phyloP scores from a whole-genome alignment of 345 rosid genomes.

The Leavenworthia alabamica region DNA sequence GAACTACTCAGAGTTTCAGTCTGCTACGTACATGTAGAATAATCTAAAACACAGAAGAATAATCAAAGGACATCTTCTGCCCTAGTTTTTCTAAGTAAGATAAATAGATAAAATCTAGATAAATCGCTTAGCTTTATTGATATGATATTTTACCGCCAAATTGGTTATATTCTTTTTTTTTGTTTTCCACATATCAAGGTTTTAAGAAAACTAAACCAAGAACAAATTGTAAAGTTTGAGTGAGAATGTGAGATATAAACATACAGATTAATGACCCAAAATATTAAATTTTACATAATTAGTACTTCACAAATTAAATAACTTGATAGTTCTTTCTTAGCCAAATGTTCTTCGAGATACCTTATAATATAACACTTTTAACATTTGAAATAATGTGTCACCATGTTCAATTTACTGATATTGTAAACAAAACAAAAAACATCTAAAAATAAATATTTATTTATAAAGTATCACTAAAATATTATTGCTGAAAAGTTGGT shows the following conservation, averaged over 20 bases:
- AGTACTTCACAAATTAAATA: not conserved
- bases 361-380: no score
- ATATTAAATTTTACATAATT: not conserved
- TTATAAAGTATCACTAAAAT: not conserved
- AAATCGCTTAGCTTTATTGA: constrained; percentile 34
- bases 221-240: not conserved
- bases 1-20: constrained; percentile 28
- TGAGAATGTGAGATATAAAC: not conserved
- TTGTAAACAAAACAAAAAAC: not conserved
- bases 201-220: not conserved
- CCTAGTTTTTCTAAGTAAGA: constrained; percentile 1
- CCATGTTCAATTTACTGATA: no score
- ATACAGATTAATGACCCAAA: not conserved
- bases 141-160: constrained; percentile 40
- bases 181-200: not conserved
- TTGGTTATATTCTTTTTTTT: not conserved
- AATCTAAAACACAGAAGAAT: constrained; percentile 16
- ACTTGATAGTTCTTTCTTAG: not conserved
- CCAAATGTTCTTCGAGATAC: not conserved
- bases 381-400: no score
- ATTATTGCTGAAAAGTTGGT: not conserved
- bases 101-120: not conserved
- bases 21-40: constrained; percentile 13
- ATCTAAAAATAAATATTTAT: not conserved
- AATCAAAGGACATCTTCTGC: constrained; percentile 9